Conservation (phyloP, 345 rosid species). For the Boechera divaricarpa region DNA sequence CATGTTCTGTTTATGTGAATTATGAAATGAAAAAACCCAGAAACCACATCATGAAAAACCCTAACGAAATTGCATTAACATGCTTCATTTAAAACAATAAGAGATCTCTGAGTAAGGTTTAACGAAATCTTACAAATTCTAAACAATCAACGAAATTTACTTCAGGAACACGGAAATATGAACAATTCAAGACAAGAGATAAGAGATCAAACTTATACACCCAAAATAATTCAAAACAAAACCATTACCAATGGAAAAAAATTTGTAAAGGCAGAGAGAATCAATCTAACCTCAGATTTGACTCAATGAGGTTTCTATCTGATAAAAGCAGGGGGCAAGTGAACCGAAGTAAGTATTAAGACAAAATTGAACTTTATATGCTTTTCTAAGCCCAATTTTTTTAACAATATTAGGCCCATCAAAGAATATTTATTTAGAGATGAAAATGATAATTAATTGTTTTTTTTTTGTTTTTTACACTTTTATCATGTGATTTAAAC, state of each 20-base stretch:
- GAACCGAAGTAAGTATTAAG: not conserved
- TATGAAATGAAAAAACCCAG: not conserved
- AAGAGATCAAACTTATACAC: not conserved
- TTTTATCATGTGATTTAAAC: too few relatives aligned
- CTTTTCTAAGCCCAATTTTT: not conserved
- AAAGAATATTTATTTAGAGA: not conserved
- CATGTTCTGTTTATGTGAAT: not conserved
- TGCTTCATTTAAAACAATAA: too few relatives aligned
- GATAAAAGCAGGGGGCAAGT: not conserved
- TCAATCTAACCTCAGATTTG: not conserved
- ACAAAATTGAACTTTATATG: not conserved
- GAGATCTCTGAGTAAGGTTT: not conserved
- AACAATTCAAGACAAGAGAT: not conserved
- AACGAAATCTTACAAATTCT: not conserved
- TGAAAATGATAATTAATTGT: too few relatives aligned
- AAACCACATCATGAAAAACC: not conserved
- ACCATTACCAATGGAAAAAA: constrained; percentile 5
- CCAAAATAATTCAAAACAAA: not conserved
- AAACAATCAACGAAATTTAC: not conserved
- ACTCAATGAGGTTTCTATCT: not conserved
- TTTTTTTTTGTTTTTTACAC: too few relatives aligned
- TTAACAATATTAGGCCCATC: constrained; percentile 9
- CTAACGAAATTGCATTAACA: not conserved
- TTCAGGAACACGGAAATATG: not conserved
- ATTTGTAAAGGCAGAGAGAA: not conserved